phyloP scores from a whole-genome alignment of 2,329 filamentous ascomycete genomes.

The Orbilia ellipsospora region DNA sequence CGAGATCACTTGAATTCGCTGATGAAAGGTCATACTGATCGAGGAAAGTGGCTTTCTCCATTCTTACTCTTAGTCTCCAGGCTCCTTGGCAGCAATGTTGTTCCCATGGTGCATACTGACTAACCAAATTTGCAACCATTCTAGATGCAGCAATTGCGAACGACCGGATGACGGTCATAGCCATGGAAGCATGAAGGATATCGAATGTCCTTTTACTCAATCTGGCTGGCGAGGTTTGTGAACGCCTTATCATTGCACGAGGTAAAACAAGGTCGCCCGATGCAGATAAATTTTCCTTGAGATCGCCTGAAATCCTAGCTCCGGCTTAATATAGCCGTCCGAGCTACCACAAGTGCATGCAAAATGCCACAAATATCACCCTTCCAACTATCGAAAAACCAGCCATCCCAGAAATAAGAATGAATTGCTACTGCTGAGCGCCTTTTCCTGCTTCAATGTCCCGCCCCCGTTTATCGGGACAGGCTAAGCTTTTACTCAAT shows the following conservation, averaged over 20 bases:
- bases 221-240: not conserved
- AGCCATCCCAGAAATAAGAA: not conserved
- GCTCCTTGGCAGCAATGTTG: constrained; percentile 5
- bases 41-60: not conserved
- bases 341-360: constrained; percentile 3
- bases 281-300: not conserved
- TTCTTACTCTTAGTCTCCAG: not conserved
- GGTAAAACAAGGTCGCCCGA: constrained; percentile 1
- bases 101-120: constrained; percentile 1
- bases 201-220: not conserved
- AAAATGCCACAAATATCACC: not conserved
- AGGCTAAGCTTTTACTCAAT: constrained; percentile 11
- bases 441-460: not conserved
- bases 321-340: not conserved
- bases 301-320: not conserved
- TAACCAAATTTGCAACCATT: not conserved
- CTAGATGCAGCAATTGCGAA: not conserved
- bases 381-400: not conserved
- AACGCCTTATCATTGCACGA: not conserved
- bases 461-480: not conserved
- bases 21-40: constrained; percentile 3
- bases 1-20: no score
- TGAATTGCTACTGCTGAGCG: not conserved
- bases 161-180: not conserved
- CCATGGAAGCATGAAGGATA: not conserved